Conservation (phyloP, 805 yeast genomes). For the Wickerhamiella kurtzmanii region DNA sequence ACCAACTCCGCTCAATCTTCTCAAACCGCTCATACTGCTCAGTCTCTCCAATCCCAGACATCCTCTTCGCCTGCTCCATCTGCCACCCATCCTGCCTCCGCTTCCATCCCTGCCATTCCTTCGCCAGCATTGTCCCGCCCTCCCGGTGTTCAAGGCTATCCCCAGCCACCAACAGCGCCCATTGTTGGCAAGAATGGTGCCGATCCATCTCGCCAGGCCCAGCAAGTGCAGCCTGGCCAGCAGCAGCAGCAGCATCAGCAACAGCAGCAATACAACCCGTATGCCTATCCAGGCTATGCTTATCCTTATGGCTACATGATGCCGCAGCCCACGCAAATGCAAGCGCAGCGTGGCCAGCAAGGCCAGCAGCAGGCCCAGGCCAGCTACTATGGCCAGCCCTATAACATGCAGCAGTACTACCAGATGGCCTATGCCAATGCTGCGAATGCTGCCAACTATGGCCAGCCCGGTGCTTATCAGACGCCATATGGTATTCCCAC, state of each 20-base stretch:
- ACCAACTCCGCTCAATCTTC: not conserved
- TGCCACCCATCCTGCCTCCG: not conserved
- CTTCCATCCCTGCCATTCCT: not conserved
- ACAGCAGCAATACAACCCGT: not conserved
- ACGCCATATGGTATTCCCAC: not conserved
- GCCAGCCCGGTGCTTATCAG: not conserved
- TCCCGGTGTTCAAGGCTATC: not conserved
- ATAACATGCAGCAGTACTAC: conserved; percentile 11
- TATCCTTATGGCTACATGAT: conserved; percentile 5
- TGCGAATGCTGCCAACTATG: not conserved
- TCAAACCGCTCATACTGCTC: not conserved
- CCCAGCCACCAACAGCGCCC: not conserved
- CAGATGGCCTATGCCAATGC: conserved; percentile 10
- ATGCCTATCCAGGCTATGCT: conserved; percentile 3
- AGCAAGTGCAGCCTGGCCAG: conserved; percentile 1
- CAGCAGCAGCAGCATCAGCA: conserved; percentile 7
- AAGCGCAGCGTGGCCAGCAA: not conserved
- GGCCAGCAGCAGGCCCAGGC: too few species aligned
- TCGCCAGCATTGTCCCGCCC: not conserved
- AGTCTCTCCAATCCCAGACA: not conserved
- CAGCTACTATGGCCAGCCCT: conserved; percentile 1
- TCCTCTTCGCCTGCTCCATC: not conserved
- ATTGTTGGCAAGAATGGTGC: not conserved
- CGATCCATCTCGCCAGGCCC: not conserved
- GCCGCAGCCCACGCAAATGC: conserved; percentile 1